Base-by-base conservation (phyloP, 805 yeast species). In the Phaffomyces opuntiae region DNA sequence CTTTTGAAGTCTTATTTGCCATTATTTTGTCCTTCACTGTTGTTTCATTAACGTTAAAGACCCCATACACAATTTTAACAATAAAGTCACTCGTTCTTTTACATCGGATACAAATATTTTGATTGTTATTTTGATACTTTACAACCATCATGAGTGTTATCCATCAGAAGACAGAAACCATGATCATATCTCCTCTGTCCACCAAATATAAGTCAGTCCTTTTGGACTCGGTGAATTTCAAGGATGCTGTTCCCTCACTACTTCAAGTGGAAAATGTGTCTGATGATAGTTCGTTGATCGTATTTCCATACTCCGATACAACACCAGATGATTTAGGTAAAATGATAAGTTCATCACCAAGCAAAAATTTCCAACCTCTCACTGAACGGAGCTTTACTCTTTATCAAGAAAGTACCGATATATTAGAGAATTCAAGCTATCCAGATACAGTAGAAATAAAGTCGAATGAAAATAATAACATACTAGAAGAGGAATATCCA, bases 341-440 rank as follows among this genome's bases (percentile, higher is more conserved):
- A 6, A 50, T 47, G 12, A 42, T 54, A 24, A 46, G 46, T 38
- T 47, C 56, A 14, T 36, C 38, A 21, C 38, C 38, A 36, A 36
- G 27, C 11, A 36, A 36, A 9, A 36, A 21, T 9, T 36, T 13
- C 9, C 27, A 36, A 6, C 14, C 38, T 5, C 21, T 36, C 12
- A 36, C 27, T 12, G 24, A n/a, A 7, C 11, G 19, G 12, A 19
- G 21, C 7, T 21, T 13, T n/a, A 21, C 13, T 9, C 6, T 24
- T 8, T 36, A 21, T 12, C 31, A 9, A 13, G 17, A 38, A 29
- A 36, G 31, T 14, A 14, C 26, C 12, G 17, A 9, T 19, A 17
- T 35, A 21, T 21, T 21, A 21, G 24, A 21, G 24, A 21, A 6
- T 21, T 21, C 7, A 5, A 21, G 24, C 24, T 5, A 21, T 21